Evolutionary conservation across 139 green algal species (phyloP), one percentile per base, ranked within the genome.

Genomic region (Coelastrella sp.): DNA sequence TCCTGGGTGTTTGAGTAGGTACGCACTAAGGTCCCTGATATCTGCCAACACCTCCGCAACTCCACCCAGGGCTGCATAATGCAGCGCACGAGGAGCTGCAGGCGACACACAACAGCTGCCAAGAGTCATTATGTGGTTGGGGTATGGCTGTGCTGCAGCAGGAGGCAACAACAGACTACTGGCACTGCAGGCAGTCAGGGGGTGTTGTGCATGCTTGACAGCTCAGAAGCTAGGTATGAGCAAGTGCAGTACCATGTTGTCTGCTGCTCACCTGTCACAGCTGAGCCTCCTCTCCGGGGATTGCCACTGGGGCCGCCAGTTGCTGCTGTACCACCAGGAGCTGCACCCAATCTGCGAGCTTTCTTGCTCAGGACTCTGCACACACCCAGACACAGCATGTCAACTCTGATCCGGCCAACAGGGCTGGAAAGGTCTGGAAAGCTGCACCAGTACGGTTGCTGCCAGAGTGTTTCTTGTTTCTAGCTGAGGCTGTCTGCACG

Each of bases 21-120:
- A 97, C 90, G 98, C 94, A 32, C 98, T 94, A 21, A 98, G 88
- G 88, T 98, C 93, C 59, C 86, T 76, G 68, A 98, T 96, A 73
- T 96, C 91, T 0, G 88, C 60, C 73, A 98, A 88, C 32, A 97
- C 93, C 3, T 90, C 80, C 73, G 98, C 95, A 15, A 98, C 92
- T 41, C 95, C 95, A 17, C 95, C 95, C n/a, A 98, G 88, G 76
- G 98, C 95, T 0, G 88, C 88, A 43, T 98, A 98, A 30, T 32
- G 85, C 59, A 98, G 88, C 2, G 86, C 50, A 59, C 87, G 83
- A 34, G 90, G 92, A 27, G 19, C 71, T 75, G 15, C 35, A 71
- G 67, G 43, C 40, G 50, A 23, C 45, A 57, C 11, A 57, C 45
- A 57, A 13, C 11, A 13, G 45, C n/a, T n/a, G n/a, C n/a, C n/a